Conservation (phyloP, 179 eudicot species). For the Monotropa hypopitys region DNA sequence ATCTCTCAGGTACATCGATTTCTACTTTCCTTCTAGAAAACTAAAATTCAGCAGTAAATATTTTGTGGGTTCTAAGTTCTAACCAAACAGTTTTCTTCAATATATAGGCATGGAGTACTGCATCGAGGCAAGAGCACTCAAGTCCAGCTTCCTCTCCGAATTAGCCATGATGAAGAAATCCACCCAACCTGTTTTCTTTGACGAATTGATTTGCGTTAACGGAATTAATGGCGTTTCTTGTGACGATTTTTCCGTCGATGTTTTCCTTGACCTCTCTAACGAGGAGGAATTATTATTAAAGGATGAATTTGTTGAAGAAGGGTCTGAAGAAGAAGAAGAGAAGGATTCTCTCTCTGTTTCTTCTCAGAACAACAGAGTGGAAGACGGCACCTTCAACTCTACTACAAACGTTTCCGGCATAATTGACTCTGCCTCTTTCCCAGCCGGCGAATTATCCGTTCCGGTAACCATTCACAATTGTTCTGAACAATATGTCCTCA, state of each 20-base stretch:
- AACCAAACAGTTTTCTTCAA: not conserved
- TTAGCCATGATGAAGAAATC: slow-evolving; percentile 26
- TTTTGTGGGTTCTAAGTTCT: not conserved
- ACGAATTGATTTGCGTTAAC: slow-evolving; percentile 29
- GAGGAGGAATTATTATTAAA: slow-evolving; percentile 16
- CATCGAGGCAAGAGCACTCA: slow-evolving; percentile 57
- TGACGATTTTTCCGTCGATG: slow-evolving; percentile 77
- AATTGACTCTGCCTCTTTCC: slow-evolving; percentile 13
- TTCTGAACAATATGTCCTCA: too few relatives aligned
- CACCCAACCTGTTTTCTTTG: slow-evolving; percentile 21
- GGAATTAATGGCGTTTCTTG: slow-evolving; percentile 18
- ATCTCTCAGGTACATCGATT: not conserved
- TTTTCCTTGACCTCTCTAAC: slow-evolving; percentile 56
- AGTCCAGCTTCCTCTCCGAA: slow-evolving; percentile 52
- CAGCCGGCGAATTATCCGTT: slow-evolving; percentile 39
- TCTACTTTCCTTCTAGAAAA: not conserved
- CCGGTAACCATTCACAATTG: slow-evolving; percentile 34
- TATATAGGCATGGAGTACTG: slow-evolving; percentile 33
- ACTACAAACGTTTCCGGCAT: slow-evolving; percentile 17
- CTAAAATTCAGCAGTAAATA: not conserved
- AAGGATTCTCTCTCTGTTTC: slow-evolving; percentile 26
- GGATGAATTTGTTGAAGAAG: slow-evolving; percentile 14
- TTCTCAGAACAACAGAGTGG: slow-evolving; percentile 22
- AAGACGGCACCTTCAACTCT: slow-evolving; percentile 21
- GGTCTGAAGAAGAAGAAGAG: slow-evolving; percentile 25